Conservation (phyloP, 441 rosid species). For the Eruca vesicaria region DNA sequence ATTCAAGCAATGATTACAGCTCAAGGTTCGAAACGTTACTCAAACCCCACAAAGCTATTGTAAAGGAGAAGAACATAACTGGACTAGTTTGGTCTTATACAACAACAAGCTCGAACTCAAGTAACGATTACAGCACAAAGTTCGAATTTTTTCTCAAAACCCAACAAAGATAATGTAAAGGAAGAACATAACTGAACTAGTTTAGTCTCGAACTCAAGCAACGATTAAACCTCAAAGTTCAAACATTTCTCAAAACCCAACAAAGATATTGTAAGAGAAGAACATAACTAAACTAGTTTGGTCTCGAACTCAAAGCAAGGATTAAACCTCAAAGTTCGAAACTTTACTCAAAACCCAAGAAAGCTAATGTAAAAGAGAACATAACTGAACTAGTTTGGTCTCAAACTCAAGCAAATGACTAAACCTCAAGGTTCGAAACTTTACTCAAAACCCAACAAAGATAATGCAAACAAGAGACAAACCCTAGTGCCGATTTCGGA, state of each 20-base stretch:
- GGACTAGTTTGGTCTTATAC: no score
- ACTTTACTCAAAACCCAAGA: not conserved
- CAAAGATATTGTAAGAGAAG: no score
- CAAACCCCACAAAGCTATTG: not conserved
- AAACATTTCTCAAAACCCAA: not conserved
- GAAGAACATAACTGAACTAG: not conserved
- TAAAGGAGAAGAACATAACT: not conserved
- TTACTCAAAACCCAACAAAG: not conserved
- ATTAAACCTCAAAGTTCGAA: not conserved
- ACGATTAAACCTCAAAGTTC: not conserved
- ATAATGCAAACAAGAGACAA: not conserved
- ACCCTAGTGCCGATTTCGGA: constrained; percentile 87
- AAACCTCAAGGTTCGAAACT: not conserved
- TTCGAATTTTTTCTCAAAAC: not conserved
- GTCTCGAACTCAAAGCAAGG: not conserved
- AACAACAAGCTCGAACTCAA: not conserved
- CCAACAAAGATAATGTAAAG: not conserved
- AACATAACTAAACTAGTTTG: not conserved
- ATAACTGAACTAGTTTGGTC: not conserved
- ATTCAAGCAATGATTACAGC: not conserved
- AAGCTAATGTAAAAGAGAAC: not conserved
- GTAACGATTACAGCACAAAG: not conserved
- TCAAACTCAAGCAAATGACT: not conserved
- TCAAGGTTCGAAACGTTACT: not conserved
- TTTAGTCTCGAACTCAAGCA: not conserved